Evolutionary conservation across 805 yeast genomes (phyloP), one percentile per base, ranked within the genome.

Genomic region (Candida khao-thaluensis): DNA sequence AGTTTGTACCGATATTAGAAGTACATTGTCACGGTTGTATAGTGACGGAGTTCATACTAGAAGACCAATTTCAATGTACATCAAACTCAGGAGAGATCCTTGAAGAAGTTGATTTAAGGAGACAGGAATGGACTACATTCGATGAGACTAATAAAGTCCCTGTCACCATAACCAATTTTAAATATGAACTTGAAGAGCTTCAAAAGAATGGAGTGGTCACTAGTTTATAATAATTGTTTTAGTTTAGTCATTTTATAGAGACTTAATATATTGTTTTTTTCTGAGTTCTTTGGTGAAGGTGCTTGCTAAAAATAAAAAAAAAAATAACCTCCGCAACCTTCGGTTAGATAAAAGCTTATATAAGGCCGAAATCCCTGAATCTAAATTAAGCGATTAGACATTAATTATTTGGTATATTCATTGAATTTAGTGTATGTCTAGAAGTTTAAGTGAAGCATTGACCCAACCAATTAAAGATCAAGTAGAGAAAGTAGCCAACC

Each of bases 401-500:
- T n/a, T n/a, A n/a, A n/a, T n/a, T n/a, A n/a, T n/a, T n/a, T n/a
- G n/a, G n/a, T n/a, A n/a, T n/a, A n/a, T n/a, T n/a, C n/a, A n/a
- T n/a, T n/a, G n/a, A n/a, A n/a, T n/a, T n/a, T n/a, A 20, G 7
- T 30, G 15, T 17, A 29, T 29, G 32, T 29, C 32, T 4, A 47
- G 44, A 32, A 48, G 30, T 16, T 43, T 59, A 40, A 52, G 64
- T n/a, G 68, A 62, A 26, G 41, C 58, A 8, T 43, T 62, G 30
- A 52, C 52, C 7, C 66, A 61, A 45, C 67, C 68, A 5, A 49
- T 57, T 28, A 50, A 49, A 23, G 66, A 62, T 45, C 45, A 54
- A 34, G 36, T 61, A 17, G 47, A 53, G 12, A 12, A 50, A 54
- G 34, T 11, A 14, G 29, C n/a, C n/a, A n/a, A n/a, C n/a, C 6